Conservation (phyloP, 2,329 filamentous ascomycete species). For the Diplodia seriata region DNA sequence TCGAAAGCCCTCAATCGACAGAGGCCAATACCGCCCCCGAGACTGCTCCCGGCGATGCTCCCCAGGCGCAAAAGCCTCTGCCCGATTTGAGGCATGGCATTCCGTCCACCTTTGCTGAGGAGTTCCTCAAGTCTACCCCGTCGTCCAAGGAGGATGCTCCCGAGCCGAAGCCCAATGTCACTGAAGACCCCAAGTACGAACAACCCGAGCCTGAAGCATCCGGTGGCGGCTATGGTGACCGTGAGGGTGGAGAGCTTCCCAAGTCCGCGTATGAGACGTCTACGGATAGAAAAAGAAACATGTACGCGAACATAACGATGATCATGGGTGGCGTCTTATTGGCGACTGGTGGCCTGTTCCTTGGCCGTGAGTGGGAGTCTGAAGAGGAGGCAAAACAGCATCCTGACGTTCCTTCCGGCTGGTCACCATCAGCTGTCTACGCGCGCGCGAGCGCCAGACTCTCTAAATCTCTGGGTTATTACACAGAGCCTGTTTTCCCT, state of each 20-base stretch:
- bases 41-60: constrained; percentile 51
- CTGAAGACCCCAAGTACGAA: constrained; percentile 59
- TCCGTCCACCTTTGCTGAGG: constrained; percentile 84
- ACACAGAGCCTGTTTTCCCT: constrained; percentile 92
- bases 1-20: constrained; percentile 45
- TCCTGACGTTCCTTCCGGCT: constrained; percentile 78
- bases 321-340: constrained; percentile 63
- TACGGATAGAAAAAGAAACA: constrained; percentile 79
- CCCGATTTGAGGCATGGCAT: constrained; percentile 95
- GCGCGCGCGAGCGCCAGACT: constrained; percentile 78
- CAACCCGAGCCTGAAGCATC: constrained; percentile 49
- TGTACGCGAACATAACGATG: constrained; percentile 78
- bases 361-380: constrained; percentile 85
- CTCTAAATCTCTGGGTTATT: constrained; percentile 81
- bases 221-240: constrained; percentile 57
- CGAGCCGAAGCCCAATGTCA: constrained; percentile 55
- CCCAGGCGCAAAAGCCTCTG: constrained; percentile 68
- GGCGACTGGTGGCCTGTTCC: constrained; percentile 69
- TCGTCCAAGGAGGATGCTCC: constrained; percentile 37
- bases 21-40: constrained; percentile 47
- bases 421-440: constrained; percentile 78
- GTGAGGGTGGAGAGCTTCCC: constrained; percentile 71
- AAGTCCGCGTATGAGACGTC: constrained; percentile 89
- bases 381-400: constrained; percentile 74
- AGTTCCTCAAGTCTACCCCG: constrained; percentile 61